phyloP scores from a whole-genome alignment of 495 filamentous ascomycete species.

The Darksidea phi region DNA sequence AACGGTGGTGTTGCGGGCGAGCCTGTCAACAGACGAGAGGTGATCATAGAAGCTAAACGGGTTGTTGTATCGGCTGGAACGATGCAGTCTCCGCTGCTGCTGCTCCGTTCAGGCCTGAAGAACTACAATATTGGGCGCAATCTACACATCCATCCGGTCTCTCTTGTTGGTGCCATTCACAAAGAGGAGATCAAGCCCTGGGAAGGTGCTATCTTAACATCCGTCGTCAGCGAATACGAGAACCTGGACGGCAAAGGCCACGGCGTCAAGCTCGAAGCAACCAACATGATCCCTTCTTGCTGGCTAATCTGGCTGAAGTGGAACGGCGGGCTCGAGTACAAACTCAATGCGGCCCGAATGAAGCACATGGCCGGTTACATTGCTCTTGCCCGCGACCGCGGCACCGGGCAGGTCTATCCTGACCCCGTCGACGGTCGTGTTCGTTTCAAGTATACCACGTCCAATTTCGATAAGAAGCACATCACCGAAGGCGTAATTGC shows the following conservation, averaged over 20 bases:
- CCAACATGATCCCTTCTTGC: slow-evolving; percentile 63
- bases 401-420: slow-evolving; percentile 70
- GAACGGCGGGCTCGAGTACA: slow-evolving; percentile 64
- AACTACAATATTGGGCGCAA: slow-evolving; percentile 84
- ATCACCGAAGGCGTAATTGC: slow-evolving; percentile 70
- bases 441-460: slow-evolving; percentile 66
- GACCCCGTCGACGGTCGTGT: slow-evolving; percentile 66
- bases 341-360: slow-evolving; percentile 60
- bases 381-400: slow-evolving; percentile 67
- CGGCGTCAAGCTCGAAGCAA: slow-evolving; percentile 75
- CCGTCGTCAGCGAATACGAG: slow-evolving; percentile 73
- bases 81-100: slow-evolving; percentile 70
- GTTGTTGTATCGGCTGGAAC: slow-evolving; percentile 75
- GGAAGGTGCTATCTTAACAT: slow-evolving; percentile 78
- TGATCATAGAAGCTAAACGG: slow-evolving; percentile 76
- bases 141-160: slow-evolving; percentile 76
- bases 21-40: slow-evolving; percentile 51
- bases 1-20: slow-evolving; percentile 55
- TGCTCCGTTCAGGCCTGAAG: slow-evolving; percentile 69
- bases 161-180: slow-evolving; percentile 59
- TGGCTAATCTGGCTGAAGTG: slow-evolving; percentile 62
- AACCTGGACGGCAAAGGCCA: slow-evolving; percentile 80
- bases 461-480: slow-evolving; percentile 66
- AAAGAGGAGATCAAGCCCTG: slow-evolving; percentile 67
- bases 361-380: slow-evolving; percentile 67